These are phyloP conservation scores for Quillaja saponaria DNA, from an alignment of 306 rosid genomes.

Conservation along the genomic window DNA sequence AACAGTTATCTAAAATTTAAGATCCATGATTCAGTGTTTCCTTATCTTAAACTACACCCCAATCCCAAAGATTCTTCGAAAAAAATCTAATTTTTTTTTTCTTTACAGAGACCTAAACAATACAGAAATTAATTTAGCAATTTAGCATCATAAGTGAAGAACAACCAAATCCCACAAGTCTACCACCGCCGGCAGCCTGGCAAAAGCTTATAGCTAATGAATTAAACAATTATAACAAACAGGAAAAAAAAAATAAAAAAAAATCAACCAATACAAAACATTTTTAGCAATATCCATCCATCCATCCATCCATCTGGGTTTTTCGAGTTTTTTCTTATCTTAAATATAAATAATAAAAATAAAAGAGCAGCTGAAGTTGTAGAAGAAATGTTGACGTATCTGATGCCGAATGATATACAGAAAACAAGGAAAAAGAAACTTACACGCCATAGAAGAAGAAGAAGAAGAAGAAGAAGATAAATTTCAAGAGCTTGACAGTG, in stretches of 20 bases:
- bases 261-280: not conserved
- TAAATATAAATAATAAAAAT: not conserved
- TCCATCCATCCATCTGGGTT: not conserved
- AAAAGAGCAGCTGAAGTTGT: not conserved
- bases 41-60: too few species aligned
- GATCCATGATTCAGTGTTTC: too few species aligned
- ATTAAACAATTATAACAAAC: too few species aligned
- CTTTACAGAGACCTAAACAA: not conserved
- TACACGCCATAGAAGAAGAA: conserved; percentile 15
- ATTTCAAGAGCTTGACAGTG: not conserved
- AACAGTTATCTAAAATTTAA: not conserved
- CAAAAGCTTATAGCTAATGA: too few species aligned
- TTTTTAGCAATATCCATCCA: not conserved
- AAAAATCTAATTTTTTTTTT: not conserved
- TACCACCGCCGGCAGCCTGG: too few species aligned
- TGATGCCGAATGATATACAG: not conserved
- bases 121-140: not conserved
- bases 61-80: too few species aligned
- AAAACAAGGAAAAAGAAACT: conserved; percentile 6
- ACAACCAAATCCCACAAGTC: too few species aligned
- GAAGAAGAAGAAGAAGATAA: conserved; percentile 6
- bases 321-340: too few species aligned
- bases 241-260: not conserved
- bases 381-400: conserved; percentile 38
- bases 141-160: too few species aligned